phyloP scores from a whole-genome alignment of 73 alveolate genomes.

The Blepharisma japonicum region DNA sequence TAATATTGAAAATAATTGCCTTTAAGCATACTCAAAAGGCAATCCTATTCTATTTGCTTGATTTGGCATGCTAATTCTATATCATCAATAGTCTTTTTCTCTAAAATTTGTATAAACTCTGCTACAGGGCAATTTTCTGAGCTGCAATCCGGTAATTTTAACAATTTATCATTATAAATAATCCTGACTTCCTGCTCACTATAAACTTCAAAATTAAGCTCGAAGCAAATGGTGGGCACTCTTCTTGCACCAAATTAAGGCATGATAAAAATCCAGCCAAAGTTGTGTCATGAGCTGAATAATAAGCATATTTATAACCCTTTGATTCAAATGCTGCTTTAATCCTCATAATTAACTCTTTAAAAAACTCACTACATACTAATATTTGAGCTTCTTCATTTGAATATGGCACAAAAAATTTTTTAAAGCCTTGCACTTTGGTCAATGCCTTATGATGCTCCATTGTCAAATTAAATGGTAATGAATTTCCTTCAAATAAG shows the following conservation, averaged over 20 bases:
- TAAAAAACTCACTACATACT: not conserved
- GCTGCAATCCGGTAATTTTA: no score
- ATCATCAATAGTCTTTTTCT: no score
- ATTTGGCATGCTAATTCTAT: no score
- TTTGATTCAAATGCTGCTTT: not conserved
- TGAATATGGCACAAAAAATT: not conserved
- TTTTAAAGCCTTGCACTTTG: not conserved
- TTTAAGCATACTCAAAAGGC: no score
- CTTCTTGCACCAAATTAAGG: not conserved
- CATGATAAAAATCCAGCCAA: not conserved
- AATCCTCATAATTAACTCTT: not conserved
- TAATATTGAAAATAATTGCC: no score
- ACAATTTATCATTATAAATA: no score
- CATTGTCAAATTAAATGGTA: not conserved
- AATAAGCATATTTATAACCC: not conserved
- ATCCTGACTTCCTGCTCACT: no score
- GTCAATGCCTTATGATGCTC: not conserved
- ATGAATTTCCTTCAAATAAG: not conserved
- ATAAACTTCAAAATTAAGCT: constrained; percentile 30
- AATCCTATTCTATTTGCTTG: no score
- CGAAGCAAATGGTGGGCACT: constrained; percentile 34
- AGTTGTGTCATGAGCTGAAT: constrained; percentile 3
- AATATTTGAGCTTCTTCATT: not conserved
- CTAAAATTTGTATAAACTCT: no score
- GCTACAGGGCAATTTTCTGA: no score